These are phyloP conservation scores for Apostasia ramifera DNA, from an alignment of 106 monocot genomes.

Conservation along the genomic window DNA sequence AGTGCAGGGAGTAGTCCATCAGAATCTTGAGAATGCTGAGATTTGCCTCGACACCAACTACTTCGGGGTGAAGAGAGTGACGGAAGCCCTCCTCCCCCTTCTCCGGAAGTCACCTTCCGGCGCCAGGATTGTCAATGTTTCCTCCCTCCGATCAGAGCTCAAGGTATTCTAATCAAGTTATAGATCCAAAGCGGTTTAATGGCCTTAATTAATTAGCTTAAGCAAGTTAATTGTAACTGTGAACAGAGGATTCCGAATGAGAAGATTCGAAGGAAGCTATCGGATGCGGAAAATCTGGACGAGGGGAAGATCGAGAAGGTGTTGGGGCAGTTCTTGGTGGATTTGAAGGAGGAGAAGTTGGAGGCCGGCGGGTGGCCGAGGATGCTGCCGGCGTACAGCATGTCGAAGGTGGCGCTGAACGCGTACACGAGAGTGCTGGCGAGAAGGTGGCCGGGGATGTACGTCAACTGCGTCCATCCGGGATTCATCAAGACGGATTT, in stretches of 20 bases:
- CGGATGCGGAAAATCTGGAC: conserved; percentile 15
- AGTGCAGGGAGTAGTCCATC: conserved; percentile 32
- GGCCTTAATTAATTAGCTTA: not conserved
- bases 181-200: not conserved
- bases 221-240: not conserved
- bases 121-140: conserved; percentile 58
- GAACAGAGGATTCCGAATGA: conserved; percentile 45
- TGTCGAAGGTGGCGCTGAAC: conserved; percentile 47
- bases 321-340: conserved; percentile 37
- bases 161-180: conserved; percentile 14
- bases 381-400: conserved; percentile 48
- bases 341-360: conserved; percentile 29
- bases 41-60: conserved; percentile 64
- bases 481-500: conserved; percentile 55
- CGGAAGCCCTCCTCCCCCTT: conserved; percentile 72
- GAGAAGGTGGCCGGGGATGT: conserved; percentile 34
- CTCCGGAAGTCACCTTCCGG: conserved; percentile 41
- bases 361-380: conserved; percentile 40
- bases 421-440: conserved; percentile 58
- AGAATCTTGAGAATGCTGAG: conserved; percentile 35
- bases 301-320: conserved; percentile 35
- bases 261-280: conserved; percentile 19
- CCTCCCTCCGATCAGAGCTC: conserved; percentile 56
- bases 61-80: conserved; percentile 56
- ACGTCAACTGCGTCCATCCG: conserved; percentile 52